Evolutionary conservation across 2,329 filamentous ascomycete species (phyloP), one percentile per base, ranked within the genome.

Genomic region (Sclerotinia sclerotiorum): DNA sequence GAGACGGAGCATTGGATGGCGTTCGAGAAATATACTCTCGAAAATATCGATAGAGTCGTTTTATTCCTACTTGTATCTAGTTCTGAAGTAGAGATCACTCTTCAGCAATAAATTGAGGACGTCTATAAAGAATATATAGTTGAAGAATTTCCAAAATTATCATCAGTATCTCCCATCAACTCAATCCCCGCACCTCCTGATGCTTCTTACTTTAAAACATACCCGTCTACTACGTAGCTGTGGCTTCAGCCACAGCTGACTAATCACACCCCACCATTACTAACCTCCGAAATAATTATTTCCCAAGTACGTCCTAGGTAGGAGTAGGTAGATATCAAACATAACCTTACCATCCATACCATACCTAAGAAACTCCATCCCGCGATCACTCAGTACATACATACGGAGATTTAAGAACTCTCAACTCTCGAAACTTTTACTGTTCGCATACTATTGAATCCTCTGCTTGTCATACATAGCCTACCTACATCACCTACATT

Each of bases 31-130:
- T 32, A 24, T 44, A 70, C 72, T 73, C 72, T 73, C 72, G 72
- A 72, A 60, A 67, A 70, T 68, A 51, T 73, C 73, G 73, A 74
- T 73, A 48, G 73, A 74, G 73, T 70, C 54, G 66, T 66, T 56
- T 57, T 62, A 35, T 63, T 42, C 46, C 19, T 44, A 11, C 29
- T 13, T 55, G 62, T 65, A 65, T 56, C 19, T 65, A 54, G 24
- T 61, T 42, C 15, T 19, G 8, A 48, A 27, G 24, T 21, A 19
- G 55, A 13, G 55, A 58, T 11, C 1, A 13, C 13, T 57, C 10
- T 39, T 24, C 13, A 24, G 19, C 7, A 42, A n/a, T 21, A 27
- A 42, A 42, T 42, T 42, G 13, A 3, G 32, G 21, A n/a, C n/a
- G 35, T 2, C 11, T 3, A 2, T 39, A 10, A 24, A 15, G 32